A percentile compares a stretch with the other conserved stretches of the same genome.
phyloP scores from a whole-genome alignment of 2,329 filamentous ascomycete species.

The Diaporthe sp. region DNA sequence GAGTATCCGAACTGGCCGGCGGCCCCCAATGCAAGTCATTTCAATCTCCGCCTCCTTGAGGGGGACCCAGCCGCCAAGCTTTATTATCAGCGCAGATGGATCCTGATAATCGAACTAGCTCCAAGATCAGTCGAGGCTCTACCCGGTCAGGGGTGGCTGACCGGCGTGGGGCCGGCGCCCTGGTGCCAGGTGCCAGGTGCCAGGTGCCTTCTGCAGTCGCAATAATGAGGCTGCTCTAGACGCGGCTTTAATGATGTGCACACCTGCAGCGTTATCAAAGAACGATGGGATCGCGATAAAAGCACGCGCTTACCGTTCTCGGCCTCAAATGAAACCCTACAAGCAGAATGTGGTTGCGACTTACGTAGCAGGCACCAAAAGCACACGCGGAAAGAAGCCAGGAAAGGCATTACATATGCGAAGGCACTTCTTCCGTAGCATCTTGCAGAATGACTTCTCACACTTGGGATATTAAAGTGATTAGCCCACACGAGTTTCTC shows the following conservation, averaged over 20 bases:
- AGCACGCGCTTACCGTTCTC: not conserved
- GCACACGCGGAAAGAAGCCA: not conserved
- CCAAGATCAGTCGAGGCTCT: slow-evolving; percentile 37
- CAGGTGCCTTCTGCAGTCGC: not conserved
- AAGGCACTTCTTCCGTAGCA: not conserved
- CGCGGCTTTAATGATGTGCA: not conserved
- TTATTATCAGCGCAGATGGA: slow-evolving; percentile 32
- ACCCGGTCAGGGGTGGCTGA: slow-evolving; percentile 34
- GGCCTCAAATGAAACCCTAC: not conserved
- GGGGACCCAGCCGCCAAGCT: slow-evolving; percentile 22
- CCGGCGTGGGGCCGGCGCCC: not conserved
- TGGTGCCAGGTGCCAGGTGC: not conserved
- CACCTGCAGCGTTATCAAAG: not conserved
- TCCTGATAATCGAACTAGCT: slow-evolving; percentile 38
- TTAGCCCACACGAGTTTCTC: not conserved
- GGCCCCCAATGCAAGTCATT: slow-evolving; percentile 31
- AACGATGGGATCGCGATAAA: not conserved
- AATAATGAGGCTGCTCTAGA: not conserved
- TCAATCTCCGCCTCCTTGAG: slow-evolving; percentile 30
- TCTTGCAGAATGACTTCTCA: not conserved
- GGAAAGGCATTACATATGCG: not conserved
- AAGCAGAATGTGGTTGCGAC: not conserved
- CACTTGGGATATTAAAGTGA: not conserved
- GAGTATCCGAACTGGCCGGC: slow-evolving; percentile 18
- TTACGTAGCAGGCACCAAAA: not conserved